Percentiles rank a stretch among this genome's conserved stretches.
These are phyloP conservation scores for Stropharia rugosoannulata DNA, from an alignment of 768 basidiomycete genomes.

Conservation along the genomic window DNA sequence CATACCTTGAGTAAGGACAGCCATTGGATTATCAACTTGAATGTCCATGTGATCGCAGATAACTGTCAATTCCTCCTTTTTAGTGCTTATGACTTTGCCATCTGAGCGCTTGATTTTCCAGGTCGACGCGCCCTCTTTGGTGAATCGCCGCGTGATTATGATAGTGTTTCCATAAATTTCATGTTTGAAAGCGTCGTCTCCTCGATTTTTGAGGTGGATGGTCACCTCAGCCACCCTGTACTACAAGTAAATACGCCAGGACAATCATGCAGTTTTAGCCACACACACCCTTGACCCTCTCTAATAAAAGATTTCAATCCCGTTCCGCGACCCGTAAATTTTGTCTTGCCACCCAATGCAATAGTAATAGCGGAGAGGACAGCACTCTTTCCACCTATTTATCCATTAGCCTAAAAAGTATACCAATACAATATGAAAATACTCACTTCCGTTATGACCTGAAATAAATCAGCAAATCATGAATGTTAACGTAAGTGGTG, in stretches of 20 bases:
- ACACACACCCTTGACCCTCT: constrained; percentile 68
- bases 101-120: constrained; percentile 84
- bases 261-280: not conserved
- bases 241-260: not conserved
- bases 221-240: constrained; percentile 71
- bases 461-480: not conserved
- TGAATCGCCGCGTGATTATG: constrained; percentile 78
- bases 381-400: constrained; percentile 91
- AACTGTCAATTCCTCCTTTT: constrained; percentile 79
- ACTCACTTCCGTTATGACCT: constrained; percentile 92
- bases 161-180: constrained; percentile 85
- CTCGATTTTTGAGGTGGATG: constrained; percentile 84
- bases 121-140: constrained; percentile 67
- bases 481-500: not conserved
- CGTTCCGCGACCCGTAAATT: constrained; percentile 86
- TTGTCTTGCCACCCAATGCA: constrained; percentile 91
- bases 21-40: constrained; percentile 96
- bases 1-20: constrained; percentile 83
- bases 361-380: constrained; percentile 91
- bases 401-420: not conserved
- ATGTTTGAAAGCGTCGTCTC: constrained; percentile 84
- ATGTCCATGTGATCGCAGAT: constrained; percentile 97
- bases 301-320: constrained; percentile 85
- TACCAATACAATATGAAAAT: not conserved
- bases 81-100: constrained; percentile 65